A percentile compares a stretch with the other conserved stretches of the same genome.
phyloP scores from a whole-genome alignment of 208 protist genomes.

The Acanthamoeba sp. region DNA sequence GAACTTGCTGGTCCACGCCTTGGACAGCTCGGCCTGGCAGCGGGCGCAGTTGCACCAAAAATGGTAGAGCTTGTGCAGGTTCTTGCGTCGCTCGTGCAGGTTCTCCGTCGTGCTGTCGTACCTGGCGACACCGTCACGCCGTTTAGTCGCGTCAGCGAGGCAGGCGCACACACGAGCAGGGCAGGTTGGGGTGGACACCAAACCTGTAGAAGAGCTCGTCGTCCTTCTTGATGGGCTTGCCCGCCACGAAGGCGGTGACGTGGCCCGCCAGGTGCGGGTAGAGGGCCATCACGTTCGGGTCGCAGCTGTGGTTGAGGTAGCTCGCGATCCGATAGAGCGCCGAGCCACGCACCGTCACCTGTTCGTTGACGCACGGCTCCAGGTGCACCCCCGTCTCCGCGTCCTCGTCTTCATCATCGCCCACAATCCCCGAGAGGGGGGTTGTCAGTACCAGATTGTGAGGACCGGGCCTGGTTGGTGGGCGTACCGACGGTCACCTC shows the following conservation, averaged over 20 bases:
- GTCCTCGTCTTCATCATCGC: constrained; percentile 12
- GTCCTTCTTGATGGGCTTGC: constrained; percentile 67
- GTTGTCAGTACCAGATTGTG: too few relatives aligned
- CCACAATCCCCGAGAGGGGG: too few relatives aligned
- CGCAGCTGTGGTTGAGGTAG: constrained; percentile 73
- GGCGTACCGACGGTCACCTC: neutral
- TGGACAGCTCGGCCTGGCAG: constrained; percentile 42
- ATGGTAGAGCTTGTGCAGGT: constrained; percentile 58
- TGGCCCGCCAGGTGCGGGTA: constrained; percentile 57
- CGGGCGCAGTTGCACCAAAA: constrained; percentile 64
- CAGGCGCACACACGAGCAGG: too few relatives aligned
- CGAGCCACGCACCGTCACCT: constrained; percentile 49
- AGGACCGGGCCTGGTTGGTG: neutral
- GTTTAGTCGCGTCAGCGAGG: neutral
- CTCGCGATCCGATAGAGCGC: constrained; percentile 52
- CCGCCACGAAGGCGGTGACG: constrained; percentile 29
- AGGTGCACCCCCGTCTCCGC: constrained; percentile 45
- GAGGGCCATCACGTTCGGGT: constrained; percentile 63
- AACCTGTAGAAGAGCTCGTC: constrained; percentile 73
- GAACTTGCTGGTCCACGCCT: constrained; percentile 28
- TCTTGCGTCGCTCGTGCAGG: constrained; percentile 58
- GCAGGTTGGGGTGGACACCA: too few relatives aligned
- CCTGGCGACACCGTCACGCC: neutral
- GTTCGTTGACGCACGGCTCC: constrained; percentile 62
- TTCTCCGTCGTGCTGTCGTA: constrained; percentile 69